These are phyloP conservation scores for Mollisia scopiformis DNA, from an alignment of 2,329 filamentous ascomycete species.

Conservation along the genomic window DNA sequence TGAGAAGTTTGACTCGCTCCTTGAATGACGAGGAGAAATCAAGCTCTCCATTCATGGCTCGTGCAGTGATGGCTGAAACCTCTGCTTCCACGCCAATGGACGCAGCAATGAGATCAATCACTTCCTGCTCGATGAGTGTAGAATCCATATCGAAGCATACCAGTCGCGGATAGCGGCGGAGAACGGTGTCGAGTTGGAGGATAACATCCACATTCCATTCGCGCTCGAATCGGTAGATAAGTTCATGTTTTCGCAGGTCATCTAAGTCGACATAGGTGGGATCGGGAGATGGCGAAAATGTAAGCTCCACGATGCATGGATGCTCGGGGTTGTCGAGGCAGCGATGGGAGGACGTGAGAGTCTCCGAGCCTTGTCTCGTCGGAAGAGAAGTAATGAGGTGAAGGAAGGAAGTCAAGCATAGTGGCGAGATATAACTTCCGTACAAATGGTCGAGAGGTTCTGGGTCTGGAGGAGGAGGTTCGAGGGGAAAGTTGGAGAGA, in stretches of 20 bases:
- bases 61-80: constrained; percentile 87
- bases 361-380: constrained; percentile 50
- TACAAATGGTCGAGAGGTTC: constrained; percentile 67
- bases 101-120: constrained; percentile 92
- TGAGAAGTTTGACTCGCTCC: constrained; percentile 78
- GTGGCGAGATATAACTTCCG: constrained; percentile 65
- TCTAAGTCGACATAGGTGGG: constrained; percentile 66
- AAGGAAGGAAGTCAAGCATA: constrained; percentile 68
- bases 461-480: constrained; percentile 55
- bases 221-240: constrained; percentile 81
- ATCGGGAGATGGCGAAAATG: constrained; percentile 62
- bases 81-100: constrained; percentile 80
- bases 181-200: constrained; percentile 73
- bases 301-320: constrained; percentile 68
- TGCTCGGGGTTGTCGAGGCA: constrained; percentile 64
- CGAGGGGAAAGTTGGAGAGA: constrained; percentile 61
- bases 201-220: constrained; percentile 89
- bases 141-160: constrained; percentile 99
- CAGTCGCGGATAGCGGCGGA: constrained; percentile 78
- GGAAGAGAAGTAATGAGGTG: constrained; percentile 68
- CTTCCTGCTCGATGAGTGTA: constrained; percentile 95
- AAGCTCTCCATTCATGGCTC: constrained; percentile 94
- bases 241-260: constrained; percentile 78
- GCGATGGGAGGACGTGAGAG: constrained; percentile 63
- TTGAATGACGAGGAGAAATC: constrained; percentile 87